Evolutionary conservation across 2,329 filamentous ascomycete genomes (phyloP).

Genomic region (Arthrobotrys iridis): DNA sequence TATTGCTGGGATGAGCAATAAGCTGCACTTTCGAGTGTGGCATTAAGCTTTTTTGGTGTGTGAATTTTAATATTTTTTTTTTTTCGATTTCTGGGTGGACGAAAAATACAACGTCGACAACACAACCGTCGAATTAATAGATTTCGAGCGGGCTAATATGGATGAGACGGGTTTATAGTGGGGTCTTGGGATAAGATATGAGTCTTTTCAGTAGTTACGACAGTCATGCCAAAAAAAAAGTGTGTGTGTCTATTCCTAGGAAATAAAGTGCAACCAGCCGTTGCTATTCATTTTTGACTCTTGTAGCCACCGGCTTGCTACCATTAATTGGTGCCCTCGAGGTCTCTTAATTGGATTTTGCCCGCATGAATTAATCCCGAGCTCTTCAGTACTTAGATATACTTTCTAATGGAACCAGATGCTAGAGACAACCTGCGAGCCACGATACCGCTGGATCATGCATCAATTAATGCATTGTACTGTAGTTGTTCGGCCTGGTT

Average conservation of each 20-base stretch:
- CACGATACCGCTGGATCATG: no score
- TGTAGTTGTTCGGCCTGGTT: no score
- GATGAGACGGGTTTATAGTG: not conserved
- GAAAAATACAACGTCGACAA: slow-evolving; percentile 51
- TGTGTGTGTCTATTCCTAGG: not conserved
- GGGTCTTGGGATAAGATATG: not conserved
- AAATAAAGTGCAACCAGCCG: not conserved
- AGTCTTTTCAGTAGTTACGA: slow-evolving; percentile 5
- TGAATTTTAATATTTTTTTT: slow-evolving; percentile 35
- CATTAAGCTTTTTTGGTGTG: slow-evolving; percentile 52
- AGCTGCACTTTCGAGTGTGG: slow-evolving; percentile 26
- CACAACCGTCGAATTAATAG: slow-evolving; percentile 21
- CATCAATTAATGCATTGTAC: no score
- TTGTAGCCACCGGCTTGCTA: no score
- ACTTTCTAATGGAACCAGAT: no score
- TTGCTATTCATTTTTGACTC: not conserved
- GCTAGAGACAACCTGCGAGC: no score
- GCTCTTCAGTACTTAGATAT: no score
- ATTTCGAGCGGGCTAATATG: not conserved
- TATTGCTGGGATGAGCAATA: slow-evolving; percentile 42
- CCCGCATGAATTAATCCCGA: no score
- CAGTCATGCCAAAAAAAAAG: not conserved
- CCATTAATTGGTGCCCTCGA: no score
- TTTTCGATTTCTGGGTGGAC: slow-evolving; percentile 27
- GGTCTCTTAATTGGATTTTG: no score